Conservation (phyloP, 129 eudicot genomes). For the Centaurea solstitialis region DNA sequence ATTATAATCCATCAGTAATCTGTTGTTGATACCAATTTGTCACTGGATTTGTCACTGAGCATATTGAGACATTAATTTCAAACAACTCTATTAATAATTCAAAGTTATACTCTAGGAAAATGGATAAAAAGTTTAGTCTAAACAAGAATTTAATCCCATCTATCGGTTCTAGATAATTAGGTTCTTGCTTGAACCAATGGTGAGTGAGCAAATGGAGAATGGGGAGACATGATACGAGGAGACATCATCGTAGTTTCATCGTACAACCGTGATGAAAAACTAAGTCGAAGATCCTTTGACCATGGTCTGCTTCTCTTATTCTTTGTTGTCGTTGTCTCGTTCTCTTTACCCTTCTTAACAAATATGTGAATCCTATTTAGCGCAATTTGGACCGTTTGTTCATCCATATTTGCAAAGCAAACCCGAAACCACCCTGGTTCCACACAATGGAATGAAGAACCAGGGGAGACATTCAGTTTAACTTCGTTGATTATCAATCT, state of each 20-base stretch:
- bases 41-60: too few relatives aligned
- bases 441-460: conserved; percentile 66
- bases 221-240: conserved; percentile 59
- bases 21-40: too few relatives aligned
- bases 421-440: conserved; percentile 97
- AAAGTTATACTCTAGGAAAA: too few relatives aligned
- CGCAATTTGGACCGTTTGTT: conserved; percentile 51
- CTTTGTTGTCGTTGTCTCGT: background rate
- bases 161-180: background rate
- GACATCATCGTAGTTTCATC: conserved; percentile 36
- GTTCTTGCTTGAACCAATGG: conserved; percentile 65
- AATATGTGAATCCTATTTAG: conserved; percentile 54
- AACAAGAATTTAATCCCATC: background rate
- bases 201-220: conserved; percentile 64
- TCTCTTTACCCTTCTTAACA: conserved; percentile 28
- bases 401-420: conserved; percentile 88
- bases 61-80: too few relatives aligned
- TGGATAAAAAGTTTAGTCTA: background rate
- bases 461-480: conserved; percentile 85
- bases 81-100: too few relatives aligned
- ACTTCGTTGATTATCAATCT: conserved; percentile 54
- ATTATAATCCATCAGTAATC: too few relatives aligned
- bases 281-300: conserved; percentile 50
- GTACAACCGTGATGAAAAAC: conserved; percentile 38
- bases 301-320: conserved; percentile 33